phyloP scores from a whole-genome alignment of 371 early-diverging fungal species.

The Blastocladiella emersonii region DNA sequence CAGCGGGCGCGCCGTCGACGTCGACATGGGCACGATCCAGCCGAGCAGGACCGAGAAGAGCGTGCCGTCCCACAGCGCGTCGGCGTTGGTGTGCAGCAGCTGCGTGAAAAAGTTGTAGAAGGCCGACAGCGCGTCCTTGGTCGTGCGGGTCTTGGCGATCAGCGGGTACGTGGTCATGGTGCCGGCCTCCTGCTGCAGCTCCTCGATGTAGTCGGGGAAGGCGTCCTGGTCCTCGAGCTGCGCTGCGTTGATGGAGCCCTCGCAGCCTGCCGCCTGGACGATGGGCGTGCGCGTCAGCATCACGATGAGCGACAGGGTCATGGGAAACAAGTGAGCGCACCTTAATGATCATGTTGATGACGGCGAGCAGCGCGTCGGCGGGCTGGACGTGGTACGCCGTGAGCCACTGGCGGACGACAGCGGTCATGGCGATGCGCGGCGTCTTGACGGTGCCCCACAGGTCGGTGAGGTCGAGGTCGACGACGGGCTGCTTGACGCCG shows the following conservation, averaged over 20 bases:
- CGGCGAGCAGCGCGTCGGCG: constrained; percentile 15
- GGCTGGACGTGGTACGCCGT: constrained; percentile 13
- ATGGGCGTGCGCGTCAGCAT: not conserved
- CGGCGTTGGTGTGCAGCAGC: not conserved
- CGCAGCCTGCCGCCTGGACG: not conserved
- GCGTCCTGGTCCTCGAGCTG: constrained; percentile 3
- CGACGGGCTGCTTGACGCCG: not conserved
- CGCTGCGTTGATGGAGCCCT: not conserved
- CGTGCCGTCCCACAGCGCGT: not conserved
- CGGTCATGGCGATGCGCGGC: not conserved
- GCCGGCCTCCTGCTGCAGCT: constrained; percentile 9
- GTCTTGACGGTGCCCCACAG: not conserved
- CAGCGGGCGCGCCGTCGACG: constrained; percentile 68
- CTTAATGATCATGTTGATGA: constrained; percentile 23
- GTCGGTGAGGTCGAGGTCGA: not conserved
- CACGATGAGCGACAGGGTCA: not conserved
- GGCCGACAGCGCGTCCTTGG: not conserved
- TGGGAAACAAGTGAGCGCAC: constrained; percentile 4
- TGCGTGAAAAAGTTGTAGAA: constrained; percentile 10
- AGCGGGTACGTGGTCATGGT: not conserved
- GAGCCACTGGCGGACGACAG: constrained; percentile 18
- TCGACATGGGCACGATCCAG: constrained; percentile 23
- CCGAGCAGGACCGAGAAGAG: constrained; percentile 2
- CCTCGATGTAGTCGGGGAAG: constrained; percentile 12
- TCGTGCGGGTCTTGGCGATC: not conserved